A percentile compares a stretch with the other conserved stretches of the same genome.
phyloP scores from a whole-genome alignment of 2,329 filamentous ascomycete genomes.

The Zarea fungicola region DNA sequence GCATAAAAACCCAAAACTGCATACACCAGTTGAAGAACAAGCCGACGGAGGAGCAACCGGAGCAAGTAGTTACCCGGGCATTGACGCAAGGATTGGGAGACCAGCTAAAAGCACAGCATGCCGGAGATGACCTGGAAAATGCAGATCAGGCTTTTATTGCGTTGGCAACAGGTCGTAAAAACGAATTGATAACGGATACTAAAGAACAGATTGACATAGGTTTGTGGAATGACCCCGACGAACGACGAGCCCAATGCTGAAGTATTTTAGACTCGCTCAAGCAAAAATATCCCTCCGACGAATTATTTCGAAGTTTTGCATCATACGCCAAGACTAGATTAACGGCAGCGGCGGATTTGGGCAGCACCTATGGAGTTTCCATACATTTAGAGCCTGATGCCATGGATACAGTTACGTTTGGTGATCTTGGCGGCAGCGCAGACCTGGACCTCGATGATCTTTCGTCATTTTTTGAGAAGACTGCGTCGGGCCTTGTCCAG shows the following conservation, averaged over 20 bases:
- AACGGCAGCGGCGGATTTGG: conserved; percentile 28
- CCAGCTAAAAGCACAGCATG: conserved; percentile 32
- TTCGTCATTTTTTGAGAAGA: conserved; percentile 39
- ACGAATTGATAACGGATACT: conserved; percentile 26
- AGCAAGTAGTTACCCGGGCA: conserved; percentile 50
- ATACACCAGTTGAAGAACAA: conserved; percentile 49
- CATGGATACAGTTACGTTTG: conserved; percentile 22
- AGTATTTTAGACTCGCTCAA: conserved; percentile 30
- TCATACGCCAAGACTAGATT: conserved; percentile 30
- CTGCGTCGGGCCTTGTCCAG: conserved; percentile 35
- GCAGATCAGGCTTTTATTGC: conserved; percentile 31
- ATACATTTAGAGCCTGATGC: conserved; percentile 27
- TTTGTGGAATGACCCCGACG: too few species aligned
- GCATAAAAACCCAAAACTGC: conserved; percentile 44
- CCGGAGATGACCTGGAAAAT: conserved; percentile 27
- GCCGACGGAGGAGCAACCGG: conserved; percentile 43
- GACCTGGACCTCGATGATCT: conserved; percentile 36
- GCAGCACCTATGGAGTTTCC: conserved; percentile 29
- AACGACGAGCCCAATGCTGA: too few species aligned
- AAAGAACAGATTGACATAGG: conserved; percentile 9
- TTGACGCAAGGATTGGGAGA: conserved; percentile 53
- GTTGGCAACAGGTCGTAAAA: conserved; percentile 28
- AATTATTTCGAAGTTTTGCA: conserved; percentile 32
- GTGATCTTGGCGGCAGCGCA: conserved; percentile 23
- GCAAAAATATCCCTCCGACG: conserved; percentile 35